phyloP scores from a whole-genome alignment of 352 stramenopile species.

The Globisporangium ultimum region DNA sequence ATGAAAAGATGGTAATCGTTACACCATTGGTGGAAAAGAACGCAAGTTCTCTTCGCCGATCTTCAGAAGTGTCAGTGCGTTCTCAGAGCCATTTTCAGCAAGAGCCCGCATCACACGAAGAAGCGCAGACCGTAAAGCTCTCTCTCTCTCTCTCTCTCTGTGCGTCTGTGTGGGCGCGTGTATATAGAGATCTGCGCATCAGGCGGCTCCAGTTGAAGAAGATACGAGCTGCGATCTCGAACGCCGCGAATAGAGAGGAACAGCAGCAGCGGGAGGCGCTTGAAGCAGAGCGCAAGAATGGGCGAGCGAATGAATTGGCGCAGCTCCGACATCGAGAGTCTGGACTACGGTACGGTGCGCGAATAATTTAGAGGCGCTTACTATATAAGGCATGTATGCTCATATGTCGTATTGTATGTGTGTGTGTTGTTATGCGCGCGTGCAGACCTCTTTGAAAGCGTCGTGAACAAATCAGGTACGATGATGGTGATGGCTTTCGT shows the following conservation, averaged over 20 bases:
- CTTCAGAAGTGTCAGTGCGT: background rate
- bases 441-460: conserved; percentile 80
- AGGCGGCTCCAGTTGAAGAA: no score
- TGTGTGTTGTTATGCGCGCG: background rate
- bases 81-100: background rate
- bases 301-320: conserved; percentile 52
- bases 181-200: no score
- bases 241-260: background rate
- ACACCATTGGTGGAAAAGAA: background rate
- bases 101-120: no score
- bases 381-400: background rate
- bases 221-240: background rate
- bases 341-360: conserved; percentile 69
- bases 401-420: background rate
- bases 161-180: no score
- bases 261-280: no score
- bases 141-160: no score
- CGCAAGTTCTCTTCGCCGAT: background rate
- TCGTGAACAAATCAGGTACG: conserved; percentile 78
- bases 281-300: background rate
- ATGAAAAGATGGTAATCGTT: background rate
- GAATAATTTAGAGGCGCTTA: background rate
- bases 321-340: conserved; percentile 67
- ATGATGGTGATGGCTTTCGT: background rate
- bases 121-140: no score